Conservation (phyloP, 106 monocot genomes). For the Cymbidium sinense region DNA sequence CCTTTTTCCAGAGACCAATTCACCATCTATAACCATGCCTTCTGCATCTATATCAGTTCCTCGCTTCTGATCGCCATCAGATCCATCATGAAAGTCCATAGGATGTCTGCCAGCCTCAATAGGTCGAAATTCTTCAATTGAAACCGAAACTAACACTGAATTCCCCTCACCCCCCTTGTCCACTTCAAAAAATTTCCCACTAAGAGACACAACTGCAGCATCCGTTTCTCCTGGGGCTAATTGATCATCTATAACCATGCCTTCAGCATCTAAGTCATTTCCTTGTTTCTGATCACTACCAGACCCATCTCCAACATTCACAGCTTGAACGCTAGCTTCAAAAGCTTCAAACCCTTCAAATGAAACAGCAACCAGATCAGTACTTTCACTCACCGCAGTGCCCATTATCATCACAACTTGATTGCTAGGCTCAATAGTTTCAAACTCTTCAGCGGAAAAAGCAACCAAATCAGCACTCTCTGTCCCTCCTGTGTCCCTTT, state of each 20-base stretch:
- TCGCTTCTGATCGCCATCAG: background rate
- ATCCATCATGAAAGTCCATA: background rate
- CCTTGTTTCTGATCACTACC: background rate
- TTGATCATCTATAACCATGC: background rate
- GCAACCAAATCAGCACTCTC: background rate
- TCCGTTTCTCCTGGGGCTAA: background rate
- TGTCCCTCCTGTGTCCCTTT: background rate
- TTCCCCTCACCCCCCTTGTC: background rate
- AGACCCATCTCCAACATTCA: background rate
- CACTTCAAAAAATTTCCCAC: background rate
- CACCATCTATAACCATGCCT: conserved; percentile 4
- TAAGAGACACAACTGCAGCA: background rate
- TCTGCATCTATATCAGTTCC: background rate
- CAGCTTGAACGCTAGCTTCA: background rate
- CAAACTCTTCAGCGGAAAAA: background rate
- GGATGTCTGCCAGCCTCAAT: background rate
- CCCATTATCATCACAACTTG: background rate
- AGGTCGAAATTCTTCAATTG: background rate
- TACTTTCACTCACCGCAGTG: background rate
- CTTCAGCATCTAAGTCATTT: background rate
- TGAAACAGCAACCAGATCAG: background rate
- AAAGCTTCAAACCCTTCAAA: background rate
- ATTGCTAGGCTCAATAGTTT: background rate
- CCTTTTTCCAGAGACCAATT: background rate
- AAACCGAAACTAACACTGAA: background rate